These are phyloP conservation scores for Ascochyta clinopodiicola DNA, from an alignment of 2,329 filamentous ascomycete genomes.

Conservation along the genomic window DNA sequence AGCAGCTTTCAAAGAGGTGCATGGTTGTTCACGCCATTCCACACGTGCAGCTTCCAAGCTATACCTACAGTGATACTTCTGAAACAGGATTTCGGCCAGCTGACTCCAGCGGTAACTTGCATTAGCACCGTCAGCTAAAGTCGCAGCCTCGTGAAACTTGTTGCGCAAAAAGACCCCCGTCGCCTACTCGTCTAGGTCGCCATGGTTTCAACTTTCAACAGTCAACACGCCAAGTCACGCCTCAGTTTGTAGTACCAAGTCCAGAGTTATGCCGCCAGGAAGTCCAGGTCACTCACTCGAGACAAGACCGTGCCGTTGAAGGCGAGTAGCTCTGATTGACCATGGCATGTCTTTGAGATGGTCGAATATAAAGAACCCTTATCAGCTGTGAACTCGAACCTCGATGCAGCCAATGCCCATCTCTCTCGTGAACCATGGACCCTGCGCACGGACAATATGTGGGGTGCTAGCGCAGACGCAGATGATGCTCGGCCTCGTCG, in stretches of 20 bases:
- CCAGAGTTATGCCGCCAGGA: not conserved
- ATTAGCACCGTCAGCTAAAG: conserved; percentile 1
- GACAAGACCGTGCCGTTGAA: too few relatives aligned
- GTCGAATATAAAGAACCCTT: too few relatives aligned
- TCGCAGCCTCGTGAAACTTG: not conserved
- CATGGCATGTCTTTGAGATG: too few relatives aligned
- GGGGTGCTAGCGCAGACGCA: conserved; percentile 4
- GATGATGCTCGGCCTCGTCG: not conserved
- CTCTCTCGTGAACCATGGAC: not conserved
- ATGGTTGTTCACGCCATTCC: not conserved
- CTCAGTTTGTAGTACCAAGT: not conserved
- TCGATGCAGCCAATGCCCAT: not conserved
- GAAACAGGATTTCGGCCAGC: not conserved
- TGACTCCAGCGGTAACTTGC: not conserved
- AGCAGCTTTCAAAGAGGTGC: not conserved
- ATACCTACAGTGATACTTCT: not conserved
- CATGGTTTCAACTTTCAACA: not conserved
- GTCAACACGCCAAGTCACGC: not conserved
- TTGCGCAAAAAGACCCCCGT: too few relatives aligned
- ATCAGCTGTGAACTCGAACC: too few relatives aligned
- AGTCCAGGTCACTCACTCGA: not conserved
- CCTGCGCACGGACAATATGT: conserved; percentile 3
- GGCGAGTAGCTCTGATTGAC: too few relatives aligned
- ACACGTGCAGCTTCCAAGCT: not conserved
- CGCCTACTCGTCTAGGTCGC: not conserved